Conservation (phyloP, 768 basidiomycete genomes). For the Tremella fuciformis region DNA sequence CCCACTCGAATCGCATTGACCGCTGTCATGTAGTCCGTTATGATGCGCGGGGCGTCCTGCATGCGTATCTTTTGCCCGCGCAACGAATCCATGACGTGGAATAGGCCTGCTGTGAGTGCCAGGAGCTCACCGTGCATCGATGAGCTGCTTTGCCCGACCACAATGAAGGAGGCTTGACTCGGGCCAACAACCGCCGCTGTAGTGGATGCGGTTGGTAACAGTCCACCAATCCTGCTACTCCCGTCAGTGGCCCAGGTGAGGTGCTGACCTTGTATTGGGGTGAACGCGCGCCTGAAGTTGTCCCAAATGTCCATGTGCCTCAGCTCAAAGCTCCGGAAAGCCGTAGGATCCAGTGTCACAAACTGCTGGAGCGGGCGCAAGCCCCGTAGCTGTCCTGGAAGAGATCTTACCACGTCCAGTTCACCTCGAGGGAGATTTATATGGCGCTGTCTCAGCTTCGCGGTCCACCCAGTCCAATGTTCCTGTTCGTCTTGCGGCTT, state of each 20-base stretch:
- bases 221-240: constrained; percentile 4
- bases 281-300: too few relatives aligned
- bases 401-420: too few relatives aligned
- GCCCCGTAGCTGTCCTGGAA: too few relatives aligned
- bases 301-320: too few relatives aligned
- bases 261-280: neutral
- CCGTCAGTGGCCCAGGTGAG: constrained; percentile 16
- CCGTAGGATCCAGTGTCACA: too few relatives aligned
- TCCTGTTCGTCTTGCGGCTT: too few relatives aligned
- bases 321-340: too few relatives aligned
- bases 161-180: neutral
- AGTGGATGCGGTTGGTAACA: constrained; percentile 2
- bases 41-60: neutral
- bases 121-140: constrained; percentile 21
- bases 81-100: too few relatives aligned
- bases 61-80: neutral
- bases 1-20: constrained; percentile 4
- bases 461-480: too few relatives aligned
- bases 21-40: constrained; percentile 13
- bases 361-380: too few relatives aligned
- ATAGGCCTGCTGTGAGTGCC: constrained; percentile 1
- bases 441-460: too few relatives aligned
- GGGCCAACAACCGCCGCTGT: constrained; percentile 21
- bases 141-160: constrained; percentile 7
- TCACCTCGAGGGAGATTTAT: too few relatives aligned